These are phyloP conservation scores for Termitomyces sp. DNA, from an alignment of 1,284 basidiomycete species.

Conservation along the genomic window DNA sequence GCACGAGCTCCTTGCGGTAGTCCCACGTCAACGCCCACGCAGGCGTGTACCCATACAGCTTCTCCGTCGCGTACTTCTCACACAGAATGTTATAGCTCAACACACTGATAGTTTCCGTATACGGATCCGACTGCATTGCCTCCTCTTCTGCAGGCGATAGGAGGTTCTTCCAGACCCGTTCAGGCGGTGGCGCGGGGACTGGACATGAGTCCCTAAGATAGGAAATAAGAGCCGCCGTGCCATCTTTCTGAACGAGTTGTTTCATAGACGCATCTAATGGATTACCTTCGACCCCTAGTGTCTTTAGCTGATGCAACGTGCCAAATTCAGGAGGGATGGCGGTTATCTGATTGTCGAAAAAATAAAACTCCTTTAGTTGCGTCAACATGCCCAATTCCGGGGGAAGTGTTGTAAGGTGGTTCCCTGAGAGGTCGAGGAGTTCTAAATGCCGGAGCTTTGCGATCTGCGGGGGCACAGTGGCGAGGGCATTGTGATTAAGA, in stretches of 20 bases:
- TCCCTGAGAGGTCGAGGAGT: constrained; percentile 89
- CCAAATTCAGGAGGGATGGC: constrained; percentile 88
- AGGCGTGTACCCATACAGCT: constrained; percentile 95
- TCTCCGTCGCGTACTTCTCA: constrained; percentile 85
- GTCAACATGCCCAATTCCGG: constrained; percentile 91
- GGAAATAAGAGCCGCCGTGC: constrained; percentile 82
- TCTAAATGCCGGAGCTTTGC: constrained; percentile 83
- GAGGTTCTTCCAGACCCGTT: constrained; percentile 79
- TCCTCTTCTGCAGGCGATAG: constrained; percentile 68
- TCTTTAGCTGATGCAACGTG: constrained; percentile 88
- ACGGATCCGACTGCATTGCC: constrained; percentile 48
- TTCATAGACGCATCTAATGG: constrained; percentile 80
- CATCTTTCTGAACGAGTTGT: constrained; percentile 86
- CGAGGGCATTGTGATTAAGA: constrained; percentile 93
- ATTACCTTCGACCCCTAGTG: constrained; percentile 94
- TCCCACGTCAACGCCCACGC: constrained; percentile 95
- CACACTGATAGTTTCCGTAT: constrained; percentile 72
- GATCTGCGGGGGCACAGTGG: constrained; percentile 80
- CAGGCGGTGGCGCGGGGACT: constrained; percentile 77
- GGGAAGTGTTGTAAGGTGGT: constrained; percentile 77
- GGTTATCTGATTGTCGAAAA: constrained; percentile 92
- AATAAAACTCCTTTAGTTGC: constrained; percentile 84
- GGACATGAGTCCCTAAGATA: constrained; percentile 88
- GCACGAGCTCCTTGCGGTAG: constrained; percentile 88
- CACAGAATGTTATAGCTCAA: constrained; percentile 96